Base-by-base conservation (phyloP, 192 early-diverging fungal species). In the Geranomyces variabilis region DNA sequence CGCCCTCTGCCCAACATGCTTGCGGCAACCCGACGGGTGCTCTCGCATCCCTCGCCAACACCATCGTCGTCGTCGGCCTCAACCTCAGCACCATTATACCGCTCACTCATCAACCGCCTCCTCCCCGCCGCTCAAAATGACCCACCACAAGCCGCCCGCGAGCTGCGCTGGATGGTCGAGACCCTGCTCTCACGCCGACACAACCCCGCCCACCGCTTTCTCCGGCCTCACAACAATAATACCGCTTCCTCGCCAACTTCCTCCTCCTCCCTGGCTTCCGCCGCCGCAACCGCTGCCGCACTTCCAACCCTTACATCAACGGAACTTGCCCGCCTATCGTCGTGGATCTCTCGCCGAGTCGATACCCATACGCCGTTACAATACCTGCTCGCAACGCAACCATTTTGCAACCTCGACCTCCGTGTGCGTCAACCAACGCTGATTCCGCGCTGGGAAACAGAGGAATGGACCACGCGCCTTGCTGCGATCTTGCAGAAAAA, bases 381-480 rank as follows among this genome's bases (percentile, higher is more conserved):
- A 77, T 98, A 98, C 73, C 91, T 98, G 45, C 73, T 97, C 75
- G 92, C 93, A 7, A 88, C 86, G 0, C 94, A 94, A 75, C 91
- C 92, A 14, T 98, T 98, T 75, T 89, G 87, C 45, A 87, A 88
- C 33, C 71, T 95, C 5, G 90, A 92, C 17, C 82, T 97, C 21
- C 51, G 79, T 0, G 86, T 89, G 5, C 75, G 89, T 26, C 83
- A 88, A 31, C 94, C 94, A 0, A 89, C 89, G 15, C 80, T 98
- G 7, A 96, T 98, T 68, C 96, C 96, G 58, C 58, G 68, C 86
- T 92, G 89, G 93, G 96, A 98, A 79, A 98, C 96, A 1, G 94
- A 98, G 80, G 93, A 96, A 81, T 95, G 93, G 93, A 85, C 89
- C n/a, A 59, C 82, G 24, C 76, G 85, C 13, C 69, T 94, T 13